Evolutionary conservation across 2,329 filamentous ascomycete genomes (phyloP).

Genomic region (Microdochium nivale): DNA sequence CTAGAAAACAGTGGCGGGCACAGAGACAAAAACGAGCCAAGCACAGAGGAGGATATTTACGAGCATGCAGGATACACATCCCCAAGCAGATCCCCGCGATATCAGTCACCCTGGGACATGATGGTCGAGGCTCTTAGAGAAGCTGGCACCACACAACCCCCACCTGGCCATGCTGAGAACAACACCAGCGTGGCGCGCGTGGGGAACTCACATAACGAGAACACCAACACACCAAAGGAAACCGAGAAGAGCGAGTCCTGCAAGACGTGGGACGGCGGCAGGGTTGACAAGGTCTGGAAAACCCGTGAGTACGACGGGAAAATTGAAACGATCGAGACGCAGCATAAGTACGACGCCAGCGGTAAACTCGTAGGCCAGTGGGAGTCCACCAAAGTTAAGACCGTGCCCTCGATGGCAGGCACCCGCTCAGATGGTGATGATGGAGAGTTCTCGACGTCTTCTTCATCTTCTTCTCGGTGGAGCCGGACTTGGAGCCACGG

Average conservation of each 20-base stretch:
- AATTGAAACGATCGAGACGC: conserved; percentile 7
- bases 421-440: background rate
- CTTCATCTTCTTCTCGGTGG: background rate
- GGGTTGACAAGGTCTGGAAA: conserved; percentile 8
- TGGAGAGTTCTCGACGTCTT: background rate
- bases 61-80: background rate
- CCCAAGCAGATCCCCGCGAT: background rate
- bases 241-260: conserved; percentile 4
- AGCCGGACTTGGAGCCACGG: background rate
- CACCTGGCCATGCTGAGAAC: background rate
- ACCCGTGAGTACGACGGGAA: conserved; percentile 4
- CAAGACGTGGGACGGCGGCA: conserved; percentile 13
- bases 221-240: background rate
- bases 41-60: conserved; percentile 10
- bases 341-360: conserved; percentile 9
- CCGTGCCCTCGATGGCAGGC: conserved; percentile 8
- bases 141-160: background rate
- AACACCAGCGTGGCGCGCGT: background rate
- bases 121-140: background rate
- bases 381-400: conserved; percentile 6
- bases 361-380: conserved; percentile 10
- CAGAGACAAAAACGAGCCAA: conserved; percentile 3
- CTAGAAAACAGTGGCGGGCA: background rate
- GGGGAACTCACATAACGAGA: background rate
- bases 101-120: background rate